These are phyloP conservation scores for Epichloe sylvatica DNA, from an alignment of 2,329 filamentous ascomycete species.

Conservation along the genomic window DNA sequence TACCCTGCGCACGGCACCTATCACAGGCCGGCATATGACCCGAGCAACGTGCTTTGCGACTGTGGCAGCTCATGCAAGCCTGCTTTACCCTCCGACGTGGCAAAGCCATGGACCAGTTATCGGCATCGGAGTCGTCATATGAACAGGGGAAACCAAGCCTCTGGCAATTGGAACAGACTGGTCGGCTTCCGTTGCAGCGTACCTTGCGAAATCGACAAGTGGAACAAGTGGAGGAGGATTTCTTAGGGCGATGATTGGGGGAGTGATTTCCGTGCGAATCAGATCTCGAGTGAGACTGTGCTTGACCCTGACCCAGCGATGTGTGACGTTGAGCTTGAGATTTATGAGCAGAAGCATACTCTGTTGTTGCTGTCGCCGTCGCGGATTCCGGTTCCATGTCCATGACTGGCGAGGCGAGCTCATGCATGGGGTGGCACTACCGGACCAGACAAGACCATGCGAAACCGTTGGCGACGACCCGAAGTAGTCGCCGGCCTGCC, in stretches of 20 bases:
- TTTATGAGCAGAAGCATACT: background rate
- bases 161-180: constrained; percentile 44
- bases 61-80: constrained; percentile 44
- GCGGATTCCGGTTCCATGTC: constrained; percentile 2
- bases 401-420: constrained; percentile 1
- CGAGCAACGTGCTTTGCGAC: constrained; percentile 43
- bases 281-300: background rate
- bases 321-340: background rate
- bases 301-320: background rate
- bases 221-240: constrained; percentile 35
- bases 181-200: constrained; percentile 40
- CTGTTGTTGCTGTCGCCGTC: background rate
- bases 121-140: constrained; percentile 34
- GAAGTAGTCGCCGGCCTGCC: background rate
- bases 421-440: no score
- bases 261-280: background rate
- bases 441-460: background rate
- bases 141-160: constrained; percentile 44
- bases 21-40: constrained; percentile 43
- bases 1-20: constrained; percentile 33
- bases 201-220: constrained; percentile 44
- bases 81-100: constrained; percentile 41
- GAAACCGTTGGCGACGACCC: background rate
- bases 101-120: constrained; percentile 29
- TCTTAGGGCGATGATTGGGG: constrained; percentile 24